Conservation (phyloP, 306 rosid species). For the Cicer arietinum region DNA sequence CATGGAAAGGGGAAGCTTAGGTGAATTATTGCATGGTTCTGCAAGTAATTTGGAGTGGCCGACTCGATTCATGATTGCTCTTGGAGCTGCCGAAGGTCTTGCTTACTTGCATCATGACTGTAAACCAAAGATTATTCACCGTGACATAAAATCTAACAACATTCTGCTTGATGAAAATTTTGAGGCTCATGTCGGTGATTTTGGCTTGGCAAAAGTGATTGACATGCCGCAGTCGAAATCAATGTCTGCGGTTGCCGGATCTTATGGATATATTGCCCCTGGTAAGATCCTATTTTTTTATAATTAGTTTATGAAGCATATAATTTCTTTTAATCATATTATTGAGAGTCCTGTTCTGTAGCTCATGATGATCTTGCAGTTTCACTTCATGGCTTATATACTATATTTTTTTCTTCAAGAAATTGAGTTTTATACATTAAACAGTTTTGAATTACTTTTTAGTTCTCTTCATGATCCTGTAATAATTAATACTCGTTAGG, state of each 20-base stretch:
- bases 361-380: slow-evolving; percentile 2
- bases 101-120: slow-evolving; percentile 97
- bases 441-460: slow-evolving; percentile 20
- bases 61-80: slow-evolving; percentile 81
- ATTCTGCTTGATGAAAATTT: slow-evolving; percentile 83
- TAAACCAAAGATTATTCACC: slow-evolving; percentile 92
- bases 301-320: slow-evolving; percentile 10
- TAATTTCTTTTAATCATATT: background rate
- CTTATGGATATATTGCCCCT: slow-evolving; percentile 98
- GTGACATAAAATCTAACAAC: slow-evolving; percentile 92
- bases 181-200: slow-evolving; percentile 98
- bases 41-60: slow-evolving; percentile 78
- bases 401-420: background rate
- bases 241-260: slow-evolving; percentile 98
- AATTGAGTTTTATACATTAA: slow-evolving; percentile 11
- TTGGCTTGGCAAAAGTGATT: slow-evolving; percentile 95
- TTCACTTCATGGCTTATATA: background rate
- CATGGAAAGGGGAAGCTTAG: slow-evolving; percentile 96
- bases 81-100: slow-evolving; percentile 99
- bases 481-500: no score
- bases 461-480: no score
- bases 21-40: slow-evolving; percentile 80
- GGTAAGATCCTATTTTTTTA: slow-evolving; percentile 58
- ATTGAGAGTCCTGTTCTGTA: background rate
- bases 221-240: slow-evolving; percentile 98